Evolutionary conservation across 2,329 filamentous ascomycete species (phyloP).

Genomic region (Trichoderma aggressivum): DNA sequence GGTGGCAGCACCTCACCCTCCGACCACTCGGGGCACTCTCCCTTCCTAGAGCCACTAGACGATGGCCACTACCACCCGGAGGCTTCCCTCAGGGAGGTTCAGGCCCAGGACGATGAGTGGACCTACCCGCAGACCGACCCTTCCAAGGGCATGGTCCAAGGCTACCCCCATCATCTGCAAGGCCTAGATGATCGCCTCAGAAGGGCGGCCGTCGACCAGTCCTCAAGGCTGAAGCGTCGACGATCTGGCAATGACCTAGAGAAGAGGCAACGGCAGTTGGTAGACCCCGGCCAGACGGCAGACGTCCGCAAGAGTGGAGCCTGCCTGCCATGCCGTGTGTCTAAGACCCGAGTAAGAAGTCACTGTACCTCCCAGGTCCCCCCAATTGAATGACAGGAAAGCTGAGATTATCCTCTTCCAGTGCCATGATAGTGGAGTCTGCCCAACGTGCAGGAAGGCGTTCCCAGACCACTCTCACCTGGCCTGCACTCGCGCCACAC

Average conservation of each 20-base stretch:
- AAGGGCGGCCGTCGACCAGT: constrained; percentile 24
- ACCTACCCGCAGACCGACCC: constrained; percentile 37
- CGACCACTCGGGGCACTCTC: constrained; percentile 36
- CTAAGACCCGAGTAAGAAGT: constrained; percentile 45
- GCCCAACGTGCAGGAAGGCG: constrained; percentile 40
- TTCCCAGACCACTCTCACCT: constrained; percentile 41
- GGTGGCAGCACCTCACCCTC: constrained; percentile 41
- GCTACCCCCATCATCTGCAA: constrained; percentile 34
- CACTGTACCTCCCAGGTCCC: constrained; percentile 22
- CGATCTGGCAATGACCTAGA: constrained; percentile 33
- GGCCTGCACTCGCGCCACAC: constrained; percentile 39
- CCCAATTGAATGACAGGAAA: constrained; percentile 18
- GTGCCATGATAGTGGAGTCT: constrained; percentile 42
- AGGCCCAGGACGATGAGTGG: constrained; percentile 40
- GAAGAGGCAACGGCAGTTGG: constrained; percentile 37
- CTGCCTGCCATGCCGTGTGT: constrained; percentile 47
- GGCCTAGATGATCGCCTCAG: constrained; percentile 30
- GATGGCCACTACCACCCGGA: constrained; percentile 31
- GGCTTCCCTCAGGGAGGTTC: constrained; percentile 34
- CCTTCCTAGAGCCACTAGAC: constrained; percentile 32
- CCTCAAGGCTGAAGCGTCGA: constrained; percentile 36
- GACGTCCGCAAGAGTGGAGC: constrained; percentile 48
- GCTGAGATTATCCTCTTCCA: constrained; percentile 31
- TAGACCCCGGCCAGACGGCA: constrained; percentile 44
- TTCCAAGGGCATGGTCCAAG: constrained; percentile 31